Evolutionary conservation across 208 protist genomes (phyloP).

Genomic region (Crithidia fasciculata): DNA sequence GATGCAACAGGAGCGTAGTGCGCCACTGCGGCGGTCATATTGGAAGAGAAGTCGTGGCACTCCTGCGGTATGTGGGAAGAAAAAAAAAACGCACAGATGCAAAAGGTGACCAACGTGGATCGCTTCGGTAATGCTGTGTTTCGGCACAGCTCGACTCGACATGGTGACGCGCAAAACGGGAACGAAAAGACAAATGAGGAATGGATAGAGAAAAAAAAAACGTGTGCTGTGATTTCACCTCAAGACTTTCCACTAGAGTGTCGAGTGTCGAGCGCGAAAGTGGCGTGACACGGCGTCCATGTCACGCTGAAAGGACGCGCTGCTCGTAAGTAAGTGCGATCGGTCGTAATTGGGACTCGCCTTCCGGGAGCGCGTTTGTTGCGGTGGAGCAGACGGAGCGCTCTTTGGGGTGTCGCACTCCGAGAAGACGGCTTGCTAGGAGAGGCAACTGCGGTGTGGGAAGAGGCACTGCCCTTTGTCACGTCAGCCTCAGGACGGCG

Average conservation of each 20-base stretch:
- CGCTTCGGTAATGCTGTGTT: too few species aligned
- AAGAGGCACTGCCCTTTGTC: neutral
- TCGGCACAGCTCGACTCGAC: too few species aligned
- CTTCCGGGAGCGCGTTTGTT: neutral
- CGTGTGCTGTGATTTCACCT: neutral
- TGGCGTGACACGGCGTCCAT: slow-evolving; percentile 7
- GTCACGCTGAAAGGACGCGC: neutral
- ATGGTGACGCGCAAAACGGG: too few species aligned
- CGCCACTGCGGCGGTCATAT: neutral
- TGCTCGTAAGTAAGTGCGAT: neutral
- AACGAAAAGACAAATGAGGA: too few species aligned
- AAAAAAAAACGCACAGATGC: too few species aligned
- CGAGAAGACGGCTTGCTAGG: neutral
- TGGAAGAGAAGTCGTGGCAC: neutral
- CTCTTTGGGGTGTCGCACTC: too few species aligned
- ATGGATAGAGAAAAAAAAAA: neutral
- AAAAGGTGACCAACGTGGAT: neutral
- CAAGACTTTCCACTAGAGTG: too few species aligned
- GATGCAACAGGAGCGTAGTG: neutral
- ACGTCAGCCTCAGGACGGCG: too few species aligned
- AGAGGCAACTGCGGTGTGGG: neutral
- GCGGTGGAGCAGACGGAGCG: neutral
- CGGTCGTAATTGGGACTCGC: too few species aligned
- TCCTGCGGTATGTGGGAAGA: neutral
- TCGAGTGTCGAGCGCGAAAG: neutral